Base-by-base conservation (phyloP, 192 early-diverging fungal genomes). In the Chytriomyces confervae region DNA sequence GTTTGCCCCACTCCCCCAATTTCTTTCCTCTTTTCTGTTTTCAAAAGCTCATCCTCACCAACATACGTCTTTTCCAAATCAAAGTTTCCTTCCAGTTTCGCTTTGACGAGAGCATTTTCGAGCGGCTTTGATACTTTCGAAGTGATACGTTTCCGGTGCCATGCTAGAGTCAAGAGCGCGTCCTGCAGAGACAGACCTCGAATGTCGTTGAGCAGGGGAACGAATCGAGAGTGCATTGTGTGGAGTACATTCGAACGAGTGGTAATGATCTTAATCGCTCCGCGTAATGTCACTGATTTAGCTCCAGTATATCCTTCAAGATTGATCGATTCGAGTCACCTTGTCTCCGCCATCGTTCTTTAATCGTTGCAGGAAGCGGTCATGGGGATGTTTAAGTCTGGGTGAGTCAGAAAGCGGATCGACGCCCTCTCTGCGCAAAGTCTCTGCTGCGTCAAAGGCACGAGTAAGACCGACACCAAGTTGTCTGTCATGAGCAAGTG, bases 61-160 rank as follows among this genome's bases (percentile, higher is more conserved):
- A 87, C 69, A 76, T 81, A 87, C 27, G 86, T 87, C 50, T 81
- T 84, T 24, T 66, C 57, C 46, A 87, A 66, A 70, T 86, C 84
- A 24, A 86, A 81, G 0, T 77, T 80, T 7, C 62, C 62, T 61
- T 83, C 81, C 7, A 45, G 13, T 62, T 86, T 86, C 8, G 84
- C 84, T 53, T 77, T 65, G 2, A 84, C 79, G 48, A 87, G 78
- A 10, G 79, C 79, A 36, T 85, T 79, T 20, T 76, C 76, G 7
- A 87, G 36, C 3, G 72, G 78, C 29, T 75, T 69, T 53, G 77
- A 61, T 53, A 84, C 63, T 61, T 81, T 79, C 43, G 51, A 43
- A 7, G 79, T 61, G 45, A 87, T 81, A 9, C 66, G 80, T 61
- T 84, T 81, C 20, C 77, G 57, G 51, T 76, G 65, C 82, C 82